Percentiles rank a stretch among this genome's conserved stretches.
phyloP scores from a whole-genome alignment of 2,329 filamentous ascomycete species.

The Volutella citrinella region DNA sequence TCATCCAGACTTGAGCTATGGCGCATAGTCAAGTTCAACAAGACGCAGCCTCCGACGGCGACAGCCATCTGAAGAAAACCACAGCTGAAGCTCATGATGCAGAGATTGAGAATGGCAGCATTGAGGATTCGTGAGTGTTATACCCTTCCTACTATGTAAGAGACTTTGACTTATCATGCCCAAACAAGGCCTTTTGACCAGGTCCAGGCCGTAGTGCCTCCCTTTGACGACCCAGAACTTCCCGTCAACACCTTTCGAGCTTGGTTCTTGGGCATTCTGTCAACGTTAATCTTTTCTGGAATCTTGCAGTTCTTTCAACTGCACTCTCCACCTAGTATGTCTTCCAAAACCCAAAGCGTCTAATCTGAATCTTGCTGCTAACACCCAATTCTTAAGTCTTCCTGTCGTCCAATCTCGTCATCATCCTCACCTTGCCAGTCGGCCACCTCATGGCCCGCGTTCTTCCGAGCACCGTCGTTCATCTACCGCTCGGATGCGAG shows the following conservation, averaged over 20 bases:
- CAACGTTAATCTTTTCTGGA: slow-evolving; percentile 4
- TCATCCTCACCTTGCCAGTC: slow-evolving; percentile 4
- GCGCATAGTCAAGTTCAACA: no score
- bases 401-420: slow-evolving; percentile 4
- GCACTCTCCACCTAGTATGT: slow-evolving; percentile 5
- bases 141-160: background rate
- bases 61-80: background rate
- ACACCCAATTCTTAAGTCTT: background rate
- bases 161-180: background rate
- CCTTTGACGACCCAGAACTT: slow-evolving; percentile 4
- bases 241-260: slow-evolving; percentile 4
- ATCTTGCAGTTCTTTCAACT: slow-evolving; percentile 8
- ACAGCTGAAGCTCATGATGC: background rate
- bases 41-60: slow-evolving; percentile 1
- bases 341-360: background rate
- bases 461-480: background rate
- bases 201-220: slow-evolving; percentile 4
- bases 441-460: slow-evolving; percentile 5
- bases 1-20: no score
- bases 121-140: slow-evolving; percentile 5
- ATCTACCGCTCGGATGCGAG: background rate
- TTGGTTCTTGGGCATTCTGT: slow-evolving; percentile 4
- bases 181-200: slow-evolving; percentile 1
- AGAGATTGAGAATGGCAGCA: slow-evolving; percentile 3
- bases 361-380: no score